Base-by-base conservation (phyloP, 2,329 filamentous ascomycete genomes). In the Beauveria rudraprayagi region DNA sequence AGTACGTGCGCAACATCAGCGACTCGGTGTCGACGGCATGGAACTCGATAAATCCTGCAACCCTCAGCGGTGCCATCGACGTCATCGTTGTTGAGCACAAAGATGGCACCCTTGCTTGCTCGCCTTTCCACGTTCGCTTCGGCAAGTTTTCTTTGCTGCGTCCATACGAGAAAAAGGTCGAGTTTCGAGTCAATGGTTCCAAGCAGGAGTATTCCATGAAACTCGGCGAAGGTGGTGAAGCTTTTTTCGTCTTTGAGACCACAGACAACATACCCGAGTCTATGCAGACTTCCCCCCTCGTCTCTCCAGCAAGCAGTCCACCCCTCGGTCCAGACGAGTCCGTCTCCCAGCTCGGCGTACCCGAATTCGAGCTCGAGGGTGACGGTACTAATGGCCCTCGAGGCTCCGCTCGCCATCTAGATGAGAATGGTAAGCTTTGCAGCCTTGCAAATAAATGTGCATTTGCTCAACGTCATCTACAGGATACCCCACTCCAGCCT, bases 21-120 rank as follows among this genome's bases (percentile, higher is more conserved):
- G 92, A 92, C 73, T 95, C 92, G 57, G 93, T 99, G 69, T 96
- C 92, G 68, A 97, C 94, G 78, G 93, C 94, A 75, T 99, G 94
- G 94, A 99, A 99, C 77, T 97, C 92, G 28, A 96, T 99, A 81
- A 99, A 99, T 75, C 94, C 94, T 56, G 92, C 94, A 50, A 99
- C 94, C 14, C 84, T 99, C 61, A 96, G 91, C 77, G 94, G 94
- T 71, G 94, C 94, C 71, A 97, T 99, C 77, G 94, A 99, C 81
- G 93, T 97, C 68, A 96, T 99, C 67, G 93, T 99, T 60, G 92
- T 99, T 62, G 92, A 99, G 76, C 92, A 95, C 67, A 91, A 93
- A 72, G 94, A 99, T 81, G 94, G 91, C 78, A 81, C 79, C 46
- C 82, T 97, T 62, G 87, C 89, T 66, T 99, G 94, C 77, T 97